Base-by-base conservation (phyloP, 2,329 filamentous ascomycete species). In the Monilinia laxa region DNA sequence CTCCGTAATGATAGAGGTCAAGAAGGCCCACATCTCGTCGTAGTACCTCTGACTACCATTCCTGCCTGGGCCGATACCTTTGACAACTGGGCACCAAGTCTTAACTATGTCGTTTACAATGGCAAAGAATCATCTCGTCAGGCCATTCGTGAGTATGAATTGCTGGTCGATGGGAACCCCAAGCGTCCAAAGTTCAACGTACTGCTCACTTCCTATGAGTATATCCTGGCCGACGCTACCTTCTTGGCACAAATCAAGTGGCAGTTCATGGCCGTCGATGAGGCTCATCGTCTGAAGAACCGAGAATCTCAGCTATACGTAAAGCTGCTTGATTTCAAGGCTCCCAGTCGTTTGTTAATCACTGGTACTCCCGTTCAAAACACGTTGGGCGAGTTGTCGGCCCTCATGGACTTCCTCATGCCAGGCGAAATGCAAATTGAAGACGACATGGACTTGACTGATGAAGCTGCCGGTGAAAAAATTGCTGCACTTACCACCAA, bases 61-160 rank as follows among this genome's bases (percentile, higher is more conserved):
- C 94, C 95, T 9, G 93, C 95, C 2, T 99, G 95, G 95, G 95
- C 92, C 56, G 95, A 99, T 75, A 99, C 95, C 0, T 97, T 99
- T 79, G 95, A 97, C 78, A 84, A 90, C 70, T 99, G 95, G 95
- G 89, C 95, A 3, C 95, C 95, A 0, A 94, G 98, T 76, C 80
- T 98, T 70, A 98, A 99, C 78, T 98, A 97, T 78, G 91, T 99
- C 67, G 92, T 97, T 64, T 99, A 99, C 78, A 92, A 94, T 63
- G 95, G 96, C 62, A 94, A 93, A 65, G 90, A 95, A 76, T 86
- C 90, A 45, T 90, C 95, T 42, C 91, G 96, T 55, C 89, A 84
- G 71, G 94, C 93, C 72, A 96, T 99, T 70, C 88, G 90, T 49
- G 92, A 98, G 56, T 89, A 97, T 74, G 95, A 99, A 77, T 83